Percentiles rank a stretch among this genome's conserved stretches.
phyloP scores from a whole-genome alignment of 1,139 yeast species.

The Suhomyces taliae region DNA sequence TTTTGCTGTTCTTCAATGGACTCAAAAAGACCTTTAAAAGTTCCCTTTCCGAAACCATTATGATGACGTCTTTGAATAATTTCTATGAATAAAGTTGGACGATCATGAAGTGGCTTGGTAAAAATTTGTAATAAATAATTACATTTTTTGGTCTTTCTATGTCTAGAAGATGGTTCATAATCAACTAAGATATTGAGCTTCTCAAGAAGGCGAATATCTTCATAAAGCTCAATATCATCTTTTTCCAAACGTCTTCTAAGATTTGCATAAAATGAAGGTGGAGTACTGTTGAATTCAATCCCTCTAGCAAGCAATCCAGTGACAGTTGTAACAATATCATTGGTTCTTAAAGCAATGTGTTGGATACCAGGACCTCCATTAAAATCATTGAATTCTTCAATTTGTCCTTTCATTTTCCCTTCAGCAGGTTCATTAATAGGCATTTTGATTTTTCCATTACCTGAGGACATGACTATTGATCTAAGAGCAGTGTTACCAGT shows the following conservation, averaged over 20 bases:
- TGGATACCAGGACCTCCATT: constrained; percentile 83
- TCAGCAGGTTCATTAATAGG: constrained; percentile 83
- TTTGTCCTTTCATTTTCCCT: constrained; percentile 67
- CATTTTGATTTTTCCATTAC: constrained; percentile 66
- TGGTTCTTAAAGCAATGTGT: constrained; percentile 70
- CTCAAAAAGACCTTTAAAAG: constrained; percentile 77
- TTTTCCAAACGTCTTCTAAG: constrained; percentile 43
- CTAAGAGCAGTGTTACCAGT: constrained; percentile 69
- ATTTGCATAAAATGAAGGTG: constrained; percentile 53
- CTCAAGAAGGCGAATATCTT: constrained; percentile 44
- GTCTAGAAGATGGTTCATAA: constrained; percentile 55
- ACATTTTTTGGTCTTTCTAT: constrained; percentile 27
- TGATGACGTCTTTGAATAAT: constrained; percentile 77
- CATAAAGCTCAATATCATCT: constrained; percentile 42
- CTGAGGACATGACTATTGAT: constrained; percentile 75
- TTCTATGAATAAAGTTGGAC: constrained; percentile 82
- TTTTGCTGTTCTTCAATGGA: constrained; percentile 67
- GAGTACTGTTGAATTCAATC: constrained; percentile 64
- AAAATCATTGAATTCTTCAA: constrained; percentile 76
- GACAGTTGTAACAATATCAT: constrained; percentile 61
- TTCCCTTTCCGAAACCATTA: constrained; percentile 86
- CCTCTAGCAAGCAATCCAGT: constrained; percentile 55
- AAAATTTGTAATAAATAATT: constrained; percentile 78
- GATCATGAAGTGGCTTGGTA: constrained; percentile 70
- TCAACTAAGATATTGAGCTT: constrained; percentile 64